These are phyloP conservation scores for Pythium oligandrum DNA, from an alignment of 352 stramenopile species.

Conservation along the genomic window DNA sequence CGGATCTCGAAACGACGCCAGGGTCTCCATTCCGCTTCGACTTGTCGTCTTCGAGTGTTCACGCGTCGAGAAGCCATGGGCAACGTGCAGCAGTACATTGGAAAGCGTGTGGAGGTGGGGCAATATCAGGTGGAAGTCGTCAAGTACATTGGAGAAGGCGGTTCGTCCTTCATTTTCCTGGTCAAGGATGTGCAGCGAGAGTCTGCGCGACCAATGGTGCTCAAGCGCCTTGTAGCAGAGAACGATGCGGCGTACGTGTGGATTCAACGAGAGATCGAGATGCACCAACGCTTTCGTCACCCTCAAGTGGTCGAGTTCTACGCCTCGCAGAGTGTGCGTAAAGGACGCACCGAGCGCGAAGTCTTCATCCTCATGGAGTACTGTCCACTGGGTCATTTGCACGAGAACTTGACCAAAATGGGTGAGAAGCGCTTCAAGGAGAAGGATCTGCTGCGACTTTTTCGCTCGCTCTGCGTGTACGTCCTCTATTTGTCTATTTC, in stretches of 20 bases:
- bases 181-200: conserved; percentile 49
- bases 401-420: conserved; percentile 92
- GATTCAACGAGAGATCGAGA: conserved; percentile 65
- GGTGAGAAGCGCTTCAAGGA: conserved; percentile 60
- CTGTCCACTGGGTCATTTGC: conserved; percentile 90
- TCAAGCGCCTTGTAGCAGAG: conserved; percentile 72
- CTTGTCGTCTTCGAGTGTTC: too few species aligned
- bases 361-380: conserved; percentile 97
- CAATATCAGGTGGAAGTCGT: conserved; percentile 59
- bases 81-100: conserved; percentile 79
- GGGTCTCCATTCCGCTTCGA: not conserved
- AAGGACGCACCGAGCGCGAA: conserved; percentile 52
- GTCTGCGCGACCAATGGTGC: conserved; percentile 39
- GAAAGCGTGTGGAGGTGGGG: conserved; percentile 54
- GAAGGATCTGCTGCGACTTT: conserved; percentile 47
- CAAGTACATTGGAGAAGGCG: conserved; percentile 75
- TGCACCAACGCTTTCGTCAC: conserved; percentile 68
- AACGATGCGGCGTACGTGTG: conserved; percentile 56
- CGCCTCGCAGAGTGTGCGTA: conserved; percentile 36
- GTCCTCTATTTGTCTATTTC: conserved; percentile 10
- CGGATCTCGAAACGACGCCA: conserved; percentile 18
- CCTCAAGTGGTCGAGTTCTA: conserved; percentile 68
- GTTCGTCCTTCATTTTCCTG: conserved; percentile 81
- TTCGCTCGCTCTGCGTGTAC: conserved; percentile 72
- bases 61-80: conserved; percentile 26